Evolutionary conservation across 1,284 basidiomycete genomes (phyloP), one percentile per base, ranked within the genome.

Genomic region (Cutaneotrichosporon sp.): DNA sequence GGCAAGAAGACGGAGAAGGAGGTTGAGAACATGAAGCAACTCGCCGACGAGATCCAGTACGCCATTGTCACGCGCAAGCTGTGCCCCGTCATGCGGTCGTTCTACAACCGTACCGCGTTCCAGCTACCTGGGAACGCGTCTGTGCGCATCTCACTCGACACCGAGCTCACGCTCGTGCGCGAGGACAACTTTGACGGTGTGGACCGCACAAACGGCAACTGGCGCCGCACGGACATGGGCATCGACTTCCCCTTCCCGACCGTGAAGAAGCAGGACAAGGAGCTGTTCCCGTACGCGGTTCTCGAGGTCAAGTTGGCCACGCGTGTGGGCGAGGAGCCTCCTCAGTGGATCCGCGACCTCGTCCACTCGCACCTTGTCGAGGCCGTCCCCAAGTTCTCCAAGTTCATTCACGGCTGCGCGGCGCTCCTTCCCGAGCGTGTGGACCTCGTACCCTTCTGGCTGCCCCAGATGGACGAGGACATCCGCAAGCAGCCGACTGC

Each of bases 81-180:
- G 31, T 80, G 84, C 62, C 94, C 93, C 89, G 96, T 97, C 50
- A 90, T 97, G 90, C 87, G 96, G 38, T 93, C 94, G n/a, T 99
- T 98, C 83, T 99, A 99, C 84, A 97, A 98, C 79, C 90, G 96
- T 59, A 99, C 97, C 9, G 96, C 96, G 0, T 99, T 99, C 85
- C 96, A 99, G 81, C 87, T 99, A 30, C 97, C 97, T 10, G 96
- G 97, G 22, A 97, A 99, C 76, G 96, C 97, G 31, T 88, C 93
- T 55, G 96, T 99, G 49, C 92, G 96, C 61, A 98, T 99, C 70
- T 99, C 96, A 36, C 88, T 99, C 68, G 97, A 99, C 79, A 99
- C 96, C 0, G 94, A 98, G 79, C 86, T 99, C 34, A 90, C 91
- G 8, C 89, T 99, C 84, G 82, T 97, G 62, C 87, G 96, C 66